Evolutionary conservation across 169 alveolate species (phyloP).

Genomic region (Amoebophrya sp.): DNA sequence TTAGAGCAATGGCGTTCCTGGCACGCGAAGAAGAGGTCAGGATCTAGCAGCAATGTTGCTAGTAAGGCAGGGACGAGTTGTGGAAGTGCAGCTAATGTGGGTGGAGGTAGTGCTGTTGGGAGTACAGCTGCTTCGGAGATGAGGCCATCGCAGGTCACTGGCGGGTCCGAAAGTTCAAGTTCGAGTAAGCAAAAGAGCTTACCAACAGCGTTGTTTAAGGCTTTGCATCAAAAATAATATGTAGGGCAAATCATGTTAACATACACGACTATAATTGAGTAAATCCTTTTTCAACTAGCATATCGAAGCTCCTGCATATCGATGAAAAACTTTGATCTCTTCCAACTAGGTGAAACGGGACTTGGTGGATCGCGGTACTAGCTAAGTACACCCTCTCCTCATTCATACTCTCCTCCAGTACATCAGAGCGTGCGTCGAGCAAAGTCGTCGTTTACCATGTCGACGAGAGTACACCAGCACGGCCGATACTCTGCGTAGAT

Average conservation of each 20-base stretch:
- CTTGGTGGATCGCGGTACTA: neutral
- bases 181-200: too few species aligned
- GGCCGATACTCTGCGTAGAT: neutral
- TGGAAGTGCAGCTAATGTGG: neutral
- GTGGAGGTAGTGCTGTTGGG: neutral
- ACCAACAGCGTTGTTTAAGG: too few species aligned
- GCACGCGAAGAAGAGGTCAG: neutral
- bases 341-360: neutral
- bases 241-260: too few species aligned
- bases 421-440: neutral
- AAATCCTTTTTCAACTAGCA: neutral
- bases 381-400: neutral
- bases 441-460: neutral
- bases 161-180: too few species aligned
- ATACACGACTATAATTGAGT: too few species aligned
- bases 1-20: neutral
- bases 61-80: too few species aligned
- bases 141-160: neutral
- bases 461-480: too few species aligned
- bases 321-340: neutral
- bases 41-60: neutral
- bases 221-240: too few species aligned
- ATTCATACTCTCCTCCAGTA: neutral
- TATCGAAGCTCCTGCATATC: neutral
- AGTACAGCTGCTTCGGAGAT: neutral